phyloP scores from a whole-genome alignment of 2,329 filamentous ascomycete species.

The Colletotrichum simmondsii region DNA sequence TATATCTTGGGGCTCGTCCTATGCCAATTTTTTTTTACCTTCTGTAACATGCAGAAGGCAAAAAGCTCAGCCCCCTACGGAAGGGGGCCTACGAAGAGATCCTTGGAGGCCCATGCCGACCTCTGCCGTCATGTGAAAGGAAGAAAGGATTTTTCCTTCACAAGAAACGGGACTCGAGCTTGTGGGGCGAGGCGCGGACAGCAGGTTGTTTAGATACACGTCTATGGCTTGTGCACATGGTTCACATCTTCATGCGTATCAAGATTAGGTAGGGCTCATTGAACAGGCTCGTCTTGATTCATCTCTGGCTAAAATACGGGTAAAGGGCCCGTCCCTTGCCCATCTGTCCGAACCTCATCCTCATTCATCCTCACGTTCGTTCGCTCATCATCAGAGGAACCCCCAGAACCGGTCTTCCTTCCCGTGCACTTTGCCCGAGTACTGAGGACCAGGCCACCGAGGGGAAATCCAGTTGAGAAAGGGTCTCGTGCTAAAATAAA shows the following conservation, averaged over 20 bases:
- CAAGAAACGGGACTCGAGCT: too few species aligned
- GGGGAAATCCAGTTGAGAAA: neutral
- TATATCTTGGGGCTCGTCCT: too few species aligned
- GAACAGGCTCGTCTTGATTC: constrained; percentile 15
- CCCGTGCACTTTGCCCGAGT: neutral
- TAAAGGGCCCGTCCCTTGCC: neutral
- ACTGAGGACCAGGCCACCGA: neutral
- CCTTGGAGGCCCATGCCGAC: too few species aligned
- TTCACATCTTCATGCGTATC: neutral
- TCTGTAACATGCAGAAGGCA: too few species aligned
- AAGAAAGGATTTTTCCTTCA: too few species aligned
- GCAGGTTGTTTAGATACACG: too few species aligned
- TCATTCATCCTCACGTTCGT: constrained; percentile 12
- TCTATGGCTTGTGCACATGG: too few species aligned
- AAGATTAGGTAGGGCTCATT: neutral
- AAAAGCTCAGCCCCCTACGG: too few species aligned
- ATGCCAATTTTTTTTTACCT: too few species aligned
- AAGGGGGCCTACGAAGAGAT: too few species aligned
- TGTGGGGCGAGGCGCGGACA: too few species aligned
- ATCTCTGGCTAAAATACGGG: constrained; percentile 17
- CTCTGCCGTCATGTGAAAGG: too few species aligned
- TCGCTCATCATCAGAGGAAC: constrained; percentile 12
- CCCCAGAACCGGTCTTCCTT: neutral
- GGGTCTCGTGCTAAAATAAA: neutral
- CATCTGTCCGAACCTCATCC: neutral